Percentiles rank a stretch among this genome's conserved stretches.
phyloP scores from a whole-genome alignment of 1,284 basidiomycete species.

The Moniliella sp. region DNA sequence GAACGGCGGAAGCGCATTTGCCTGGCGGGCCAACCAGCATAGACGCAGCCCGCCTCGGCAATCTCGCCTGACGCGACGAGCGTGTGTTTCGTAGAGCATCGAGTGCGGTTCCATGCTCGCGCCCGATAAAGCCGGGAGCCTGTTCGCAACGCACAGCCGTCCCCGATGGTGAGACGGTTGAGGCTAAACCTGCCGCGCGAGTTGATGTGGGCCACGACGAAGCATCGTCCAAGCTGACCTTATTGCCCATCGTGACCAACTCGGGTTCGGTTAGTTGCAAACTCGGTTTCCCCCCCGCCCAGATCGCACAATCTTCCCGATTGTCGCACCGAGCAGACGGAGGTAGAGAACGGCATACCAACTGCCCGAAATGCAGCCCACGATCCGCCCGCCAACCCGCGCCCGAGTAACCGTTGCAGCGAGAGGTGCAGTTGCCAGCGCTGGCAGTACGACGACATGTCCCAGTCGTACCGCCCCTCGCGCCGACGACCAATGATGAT shows the following conservation, averaged over 20 bases:
- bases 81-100: constrained; percentile 30
- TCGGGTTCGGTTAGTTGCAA: constrained; percentile 30
- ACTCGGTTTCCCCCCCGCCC: constrained; percentile 30
- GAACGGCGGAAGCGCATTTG: constrained; percentile 16
- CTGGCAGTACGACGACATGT: constrained; percentile 31
- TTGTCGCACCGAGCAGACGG: constrained; percentile 21
- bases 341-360: constrained; percentile 25
- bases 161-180: constrained; percentile 28
- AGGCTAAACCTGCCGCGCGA: constrained; percentile 28
- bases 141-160: constrained; percentile 27
- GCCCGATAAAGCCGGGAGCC: constrained; percentile 27
- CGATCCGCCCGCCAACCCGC: constrained; percentile 26
- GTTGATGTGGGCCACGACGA: constrained; percentile 33
- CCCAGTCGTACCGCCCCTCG: too few relatives aligned
- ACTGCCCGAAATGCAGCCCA: constrained; percentile 22
- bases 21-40: constrained; percentile 28
- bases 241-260: constrained; percentile 27
- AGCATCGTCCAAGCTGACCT: constrained; percentile 25
- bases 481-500: constrained; percentile 27
- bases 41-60: constrained; percentile 26
- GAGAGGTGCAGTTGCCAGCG: constrained; percentile 30
- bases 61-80: constrained; percentile 31
- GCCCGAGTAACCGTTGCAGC: constrained; percentile 18
- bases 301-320: constrained; percentile 26
- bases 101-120: constrained; percentile 27